Conservation (phyloP, 495 filamentous ascomycete species). For the Trichocladium antarcticum region DNA sequence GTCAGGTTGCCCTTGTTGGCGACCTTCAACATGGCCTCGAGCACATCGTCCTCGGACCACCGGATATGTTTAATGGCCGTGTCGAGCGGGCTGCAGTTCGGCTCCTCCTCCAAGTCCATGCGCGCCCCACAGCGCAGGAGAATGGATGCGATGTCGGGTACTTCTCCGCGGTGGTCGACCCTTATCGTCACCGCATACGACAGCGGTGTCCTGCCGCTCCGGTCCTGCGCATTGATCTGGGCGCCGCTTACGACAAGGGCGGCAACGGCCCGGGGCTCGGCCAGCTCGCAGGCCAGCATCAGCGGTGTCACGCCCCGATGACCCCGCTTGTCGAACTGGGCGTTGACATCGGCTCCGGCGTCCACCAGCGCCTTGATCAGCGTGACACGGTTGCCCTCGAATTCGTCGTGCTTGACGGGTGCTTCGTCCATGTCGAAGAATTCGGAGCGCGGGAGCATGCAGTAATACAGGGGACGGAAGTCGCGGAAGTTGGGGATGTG, state of each 20-base stretch:
- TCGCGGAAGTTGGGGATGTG: slow-evolving; percentile 18
- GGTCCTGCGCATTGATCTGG: slow-evolving; percentile 17
- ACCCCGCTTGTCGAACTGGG: slow-evolving; percentile 18
- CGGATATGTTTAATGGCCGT: slow-evolving; percentile 18
- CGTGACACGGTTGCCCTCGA: slow-evolving; percentile 16
- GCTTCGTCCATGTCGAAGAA: slow-evolving; percentile 20
- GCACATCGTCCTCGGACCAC: slow-evolving; percentile 15
- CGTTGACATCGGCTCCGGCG: slow-evolving; percentile 18
- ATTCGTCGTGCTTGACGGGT: slow-evolving; percentile 20
- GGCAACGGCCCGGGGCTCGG: slow-evolving; percentile 14
- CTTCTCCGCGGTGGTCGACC: slow-evolving; percentile 17
- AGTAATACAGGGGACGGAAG: slow-evolving; percentile 18
- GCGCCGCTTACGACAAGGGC: slow-evolving; percentile 15
- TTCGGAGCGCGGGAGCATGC: slow-evolving; percentile 15
- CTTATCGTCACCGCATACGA: slow-evolving; percentile 14
- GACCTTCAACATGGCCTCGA: slow-evolving; percentile 15
- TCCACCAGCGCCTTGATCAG: slow-evolving; percentile 20
- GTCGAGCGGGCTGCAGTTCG: slow-evolving; percentile 14
- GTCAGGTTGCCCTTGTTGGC: slow-evolving; percentile 11
- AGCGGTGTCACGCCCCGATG: slow-evolving; percentile 16
- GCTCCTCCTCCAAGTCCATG: slow-evolving; percentile 19
- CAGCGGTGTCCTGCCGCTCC: slow-evolving; percentile 13
- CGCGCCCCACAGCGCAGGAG: slow-evolving; percentile 13
- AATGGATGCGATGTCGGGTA: slow-evolving; percentile 13
- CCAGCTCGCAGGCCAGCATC: slow-evolving; percentile 23